These are phyloP conservation scores for Xylaria hypoxylon DNA, from an alignment of 2,329 filamentous ascomycete species.

Conservation along the genomic window DNA sequence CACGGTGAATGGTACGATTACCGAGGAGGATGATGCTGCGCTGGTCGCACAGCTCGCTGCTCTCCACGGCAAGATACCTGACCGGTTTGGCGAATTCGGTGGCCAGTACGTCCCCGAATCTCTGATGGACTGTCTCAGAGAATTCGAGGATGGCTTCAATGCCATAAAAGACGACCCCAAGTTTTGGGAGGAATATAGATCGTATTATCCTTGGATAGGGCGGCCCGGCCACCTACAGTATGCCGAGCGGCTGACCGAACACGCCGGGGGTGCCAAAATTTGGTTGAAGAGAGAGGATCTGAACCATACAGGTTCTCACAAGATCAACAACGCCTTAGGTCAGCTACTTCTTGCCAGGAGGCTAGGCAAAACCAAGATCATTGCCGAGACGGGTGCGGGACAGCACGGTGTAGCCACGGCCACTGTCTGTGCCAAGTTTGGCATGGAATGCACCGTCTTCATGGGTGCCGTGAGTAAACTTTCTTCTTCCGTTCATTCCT, in stretches of 20 bases:
- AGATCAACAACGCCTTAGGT: slow-evolving; percentile 98
- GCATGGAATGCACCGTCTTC: slow-evolving; percentile 97
- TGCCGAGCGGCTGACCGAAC: slow-evolving; percentile 86
- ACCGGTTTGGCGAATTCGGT: slow-evolving; percentile 94
- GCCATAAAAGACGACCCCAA: slow-evolving; percentile 84
- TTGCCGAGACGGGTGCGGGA: slow-evolving; percentile 96
- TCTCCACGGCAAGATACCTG: slow-evolving; percentile 82
- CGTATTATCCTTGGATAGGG: slow-evolving; percentile 97
- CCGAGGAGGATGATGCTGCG: slow-evolving; percentile 63
- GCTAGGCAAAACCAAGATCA: slow-evolving; percentile 95
- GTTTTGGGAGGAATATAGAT: slow-evolving; percentile 97
- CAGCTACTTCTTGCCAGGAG: slow-evolving; percentile 88
- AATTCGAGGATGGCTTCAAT: slow-evolving; percentile 93
- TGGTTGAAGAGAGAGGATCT: slow-evolving; percentile 98
- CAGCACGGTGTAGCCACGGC: slow-evolving; percentile 98
- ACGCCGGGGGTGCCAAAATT: slow-evolving; percentile 93
- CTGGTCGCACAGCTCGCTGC: slow-evolving; percentile 87
- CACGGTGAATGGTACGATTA: slow-evolving; percentile 76
- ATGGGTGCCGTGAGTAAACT: slow-evolving; percentile 81
- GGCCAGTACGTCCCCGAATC: slow-evolving; percentile 98
- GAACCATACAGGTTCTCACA: slow-evolving; percentile 98
- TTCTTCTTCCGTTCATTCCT: not conserved
- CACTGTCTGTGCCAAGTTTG: slow-evolving; percentile 97
- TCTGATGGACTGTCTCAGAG: slow-evolving; percentile 93
- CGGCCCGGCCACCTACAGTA: slow-evolving; percentile 91